Base-by-base conservation (phyloP, 768 basidiomycete genomes). In the Chalciporus pseudorubinellus region DNA sequence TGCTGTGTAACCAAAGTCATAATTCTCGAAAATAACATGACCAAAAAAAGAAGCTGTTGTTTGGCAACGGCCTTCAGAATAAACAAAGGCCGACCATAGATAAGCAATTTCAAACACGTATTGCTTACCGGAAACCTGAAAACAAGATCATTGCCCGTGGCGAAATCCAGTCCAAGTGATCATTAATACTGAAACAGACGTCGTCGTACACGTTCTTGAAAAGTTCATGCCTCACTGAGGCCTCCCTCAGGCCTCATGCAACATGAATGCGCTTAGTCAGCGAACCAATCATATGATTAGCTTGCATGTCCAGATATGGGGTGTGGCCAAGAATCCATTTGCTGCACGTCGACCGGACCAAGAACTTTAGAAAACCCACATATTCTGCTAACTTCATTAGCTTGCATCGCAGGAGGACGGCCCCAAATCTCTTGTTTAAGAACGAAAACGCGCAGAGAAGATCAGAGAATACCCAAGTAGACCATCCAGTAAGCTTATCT, bases 201-300 rank as follows among this genome's bases (percentile, higher is more conserved):
- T 36, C 34, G 6, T 34, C 33, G 14, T n/a, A n/a, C 13, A 16
- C 9, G 8, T 16, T 16, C 33, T 2, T 3, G 2, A 3, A 6
- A 14, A 7, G 3, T 1, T 16, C 33, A 16, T n/a, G n/a, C n/a
- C n/a, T n/a, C n/a, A n/a, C n/a, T n/a, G n/a, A n/a, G n/a, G n/a
- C n/a, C n/a, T n/a, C n/a, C n/a, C n/a, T n/a, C n/a, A n/a, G n/a
- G n/a, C n/a, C n/a, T n/a, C n/a, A n/a, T 3, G 34, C 34, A 36
- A n/a, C 26, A 59, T 61, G 62, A 58, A 33, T 3, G 1, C 24
- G 60, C 45, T 67, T 60, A 65, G 67, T 69, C 60, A 67, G 48
- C 67, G 5, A 10, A 31, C 58, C 62, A 68, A 66, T 66, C 64
- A 68, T 61, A 69, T 64, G 64, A 38, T 39, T 55, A 43, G 39